Base-by-base conservation (phyloP, 352 stramenopile species). In the Phytopythium mirpurense region DNA sequence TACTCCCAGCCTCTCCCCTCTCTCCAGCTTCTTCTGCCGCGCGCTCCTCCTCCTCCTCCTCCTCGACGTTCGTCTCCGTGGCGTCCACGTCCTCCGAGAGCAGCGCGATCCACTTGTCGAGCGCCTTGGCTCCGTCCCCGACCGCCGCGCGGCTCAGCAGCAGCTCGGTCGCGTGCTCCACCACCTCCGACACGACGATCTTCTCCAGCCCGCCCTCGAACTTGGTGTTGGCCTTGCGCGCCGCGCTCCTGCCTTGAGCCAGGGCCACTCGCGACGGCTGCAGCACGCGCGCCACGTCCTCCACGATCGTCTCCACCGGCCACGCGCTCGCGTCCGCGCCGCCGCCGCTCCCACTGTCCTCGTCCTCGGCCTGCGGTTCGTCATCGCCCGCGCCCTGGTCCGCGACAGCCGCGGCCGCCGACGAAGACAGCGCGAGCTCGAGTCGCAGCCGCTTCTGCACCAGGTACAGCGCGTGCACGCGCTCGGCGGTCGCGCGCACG, bases 81-180 rank as follows among this genome's bases (percentile, higher is more conserved):
- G 31, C 36, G 21, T 36, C 38, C 19, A 54, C 24, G 8, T 66
- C 32, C 10, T 78, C 64, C 21, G 49, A 47, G 19, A 78, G 62
- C 11, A 85, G 54, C n/a, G 59, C 57, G 24, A 67, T 41, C 80
- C 80, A 91, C 8, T 60, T 50, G 52, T 66, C 60, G 16, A 90
- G 56, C 51, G 74, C 40, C 12, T 21, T 11, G 14, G 75, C 54
- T 7, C 35, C 31, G 2, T 86, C 56, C 1, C 62, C 65, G 9
- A 50, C 62, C 0, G 45, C 63, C 6, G 71, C 72, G 51, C 74
- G 68, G 36, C 73, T 78, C 31, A 88, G 57, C 38, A 91, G 51
- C 49, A 91, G 49, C 40, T 91, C 80, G 16, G 80, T 91, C 40
- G 75, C 66, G 45, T 72, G 74, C 27, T 91, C 78, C 16, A 88